Evolutionary conservation across 1,284 basidiomycete genomes (phyloP), one percentile per base, ranked within the genome.

Genomic region (Naganishia albida): DNA sequence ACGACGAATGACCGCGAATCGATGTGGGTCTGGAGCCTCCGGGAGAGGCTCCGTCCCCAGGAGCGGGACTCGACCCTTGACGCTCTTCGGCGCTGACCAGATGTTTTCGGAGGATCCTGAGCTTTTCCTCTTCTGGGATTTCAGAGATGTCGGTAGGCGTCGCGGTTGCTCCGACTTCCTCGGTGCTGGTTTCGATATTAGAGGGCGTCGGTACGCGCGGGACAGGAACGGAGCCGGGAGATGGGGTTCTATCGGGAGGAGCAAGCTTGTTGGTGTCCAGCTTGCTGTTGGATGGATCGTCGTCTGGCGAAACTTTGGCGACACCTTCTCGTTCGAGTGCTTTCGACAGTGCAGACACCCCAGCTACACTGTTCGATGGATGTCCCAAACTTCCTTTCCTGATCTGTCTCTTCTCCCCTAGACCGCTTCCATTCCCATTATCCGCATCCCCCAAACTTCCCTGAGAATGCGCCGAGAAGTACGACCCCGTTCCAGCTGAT

Each of bases 21-120:
- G 67, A 30, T 26, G 39, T 54, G 56, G 39, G 39, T 48, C 39
- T 49, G 25, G 38, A 63, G 53, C 23, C 48, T 48, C 64, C 28
- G 39, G 48, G 43, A 38, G 62, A 53, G 30, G 28, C 26, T 34
- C 68, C 56, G 30, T 46, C 56, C 1, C 28, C 44, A 67, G 68
- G 50, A 62, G 46, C 67, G 63, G 60, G 59, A 57, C 65, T 66
- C 28, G 64, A 50, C 26, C 65, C 68, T 44, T 69, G 69, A 7
- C 89, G 84, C 67, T 90, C 88, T 57, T 88, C 85, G 25, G 85
- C 85, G 10, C 87, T 85, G 10, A 93, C 88, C 16, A 96, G 82
- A 78, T 95, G 92, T 59, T 86, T 84, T 52, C 88, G 81, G 15
- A 96, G 79, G 0, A 95, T 86, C 70, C 85, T 85, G 1, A 88